Evolutionary conservation across 805 yeast genomes (phyloP).

Genomic region (Kodamaea sagamina): DNA sequence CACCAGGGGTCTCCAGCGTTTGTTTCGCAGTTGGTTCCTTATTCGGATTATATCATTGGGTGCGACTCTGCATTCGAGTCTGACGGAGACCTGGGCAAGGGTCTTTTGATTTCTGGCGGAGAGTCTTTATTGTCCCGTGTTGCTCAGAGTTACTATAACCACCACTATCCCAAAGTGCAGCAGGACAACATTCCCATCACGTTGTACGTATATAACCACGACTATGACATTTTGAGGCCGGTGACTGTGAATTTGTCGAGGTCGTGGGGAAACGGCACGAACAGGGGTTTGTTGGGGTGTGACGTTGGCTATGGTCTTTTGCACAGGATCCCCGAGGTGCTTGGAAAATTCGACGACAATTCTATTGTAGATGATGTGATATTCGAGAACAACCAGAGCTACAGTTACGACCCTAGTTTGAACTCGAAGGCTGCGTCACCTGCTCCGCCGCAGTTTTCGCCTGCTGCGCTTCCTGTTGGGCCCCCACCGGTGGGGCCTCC

Average conservation of each 20-base stretch:
- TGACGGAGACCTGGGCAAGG: slow-evolving; percentile 50
- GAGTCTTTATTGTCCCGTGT: slow-evolving; percentile 75
- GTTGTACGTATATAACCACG: slow-evolving; percentile 77
- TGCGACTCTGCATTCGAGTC: slow-evolving; percentile 57
- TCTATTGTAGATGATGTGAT: slow-evolving; percentile 35
- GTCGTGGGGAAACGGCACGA: slow-evolving; percentile 64
- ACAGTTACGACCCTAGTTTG: slow-evolving; percentile 19
- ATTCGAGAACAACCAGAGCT: slow-evolving; percentile 29
- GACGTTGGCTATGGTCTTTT: slow-evolving; percentile 92
- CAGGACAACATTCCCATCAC: slow-evolving; percentile 43
- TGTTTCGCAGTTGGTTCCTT: slow-evolving; percentile 77
- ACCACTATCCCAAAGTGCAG: slow-evolving; percentile 38
- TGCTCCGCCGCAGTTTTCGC: slow-evolving; percentile 5
- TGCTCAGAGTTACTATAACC: slow-evolving; percentile 55
- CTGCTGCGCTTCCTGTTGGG: slow-evolving; percentile 15
- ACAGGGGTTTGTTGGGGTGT: slow-evolving; percentile 83
- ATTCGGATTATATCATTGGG: slow-evolving; percentile 85
- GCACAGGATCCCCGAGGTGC: slow-evolving; percentile 78
- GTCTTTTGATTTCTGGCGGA: slow-evolving; percentile 83
- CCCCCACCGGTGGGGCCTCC: slow-evolving; percentile 11
- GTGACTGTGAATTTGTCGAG: slow-evolving; percentile 68
- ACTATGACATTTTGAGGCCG: slow-evolving; percentile 81
- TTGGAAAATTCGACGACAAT: slow-evolving; percentile 48
- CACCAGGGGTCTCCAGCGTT: slow-evolving; percentile 81
- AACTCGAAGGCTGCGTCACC: slow-evolving; percentile 11